Base-by-base conservation (phyloP, 2,329 filamentous ascomycete genomes). In the Aspergillus fumigatiaffinis region DNA sequence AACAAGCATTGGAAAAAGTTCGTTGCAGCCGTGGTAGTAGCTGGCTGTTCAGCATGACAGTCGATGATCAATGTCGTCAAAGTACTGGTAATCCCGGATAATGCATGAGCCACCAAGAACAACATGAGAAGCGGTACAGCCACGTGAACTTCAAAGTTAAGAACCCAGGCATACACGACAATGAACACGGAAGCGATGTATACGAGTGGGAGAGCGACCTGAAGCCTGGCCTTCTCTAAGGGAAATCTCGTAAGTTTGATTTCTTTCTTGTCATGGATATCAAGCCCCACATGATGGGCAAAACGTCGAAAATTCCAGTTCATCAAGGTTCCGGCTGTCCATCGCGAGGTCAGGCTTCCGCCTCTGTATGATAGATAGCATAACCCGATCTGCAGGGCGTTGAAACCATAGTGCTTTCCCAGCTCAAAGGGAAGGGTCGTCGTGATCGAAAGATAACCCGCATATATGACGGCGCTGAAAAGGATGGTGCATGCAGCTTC, bases 361-460 rank as follows among this genome's bases (percentile, higher is more conserved):
- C 63, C 42, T n/a, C 63, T 64, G 53, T 63, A 66, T 1, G 68
- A 65, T 28, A 71, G 50, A 28, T 62, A 66, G 20, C 59, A 63
- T 5, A 67, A 56, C n/a, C 63, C 64, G 21, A 65, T 42, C 47
- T 62, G 51, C 26, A 63, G 47, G 4, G 59, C 29, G 17, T 56
- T 62, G 12, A 74, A 73, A 25, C 60, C 56, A 56, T 75, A 76
- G 44, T 26, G 64, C 54, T 51, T 73, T 70, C 8, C 73, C 65
- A 50, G 71, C 20, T 42, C 41, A 10, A 42, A 73, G 0, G 76
- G 71, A 5, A 74, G 60, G 23, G 67, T 66, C 29, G 70, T 68
- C 1, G 71, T 68, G 73, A 77, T 68, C 69, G 74, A 44, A 64
- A 68, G 17, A 68, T 71, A 63, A 69, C 76, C 48, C 69, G 62